Evolutionary conservation across 116 monocot species (phyloP), one percentile per base, ranked within the genome.

Genomic region (Cymodocea nodosa): DNA sequence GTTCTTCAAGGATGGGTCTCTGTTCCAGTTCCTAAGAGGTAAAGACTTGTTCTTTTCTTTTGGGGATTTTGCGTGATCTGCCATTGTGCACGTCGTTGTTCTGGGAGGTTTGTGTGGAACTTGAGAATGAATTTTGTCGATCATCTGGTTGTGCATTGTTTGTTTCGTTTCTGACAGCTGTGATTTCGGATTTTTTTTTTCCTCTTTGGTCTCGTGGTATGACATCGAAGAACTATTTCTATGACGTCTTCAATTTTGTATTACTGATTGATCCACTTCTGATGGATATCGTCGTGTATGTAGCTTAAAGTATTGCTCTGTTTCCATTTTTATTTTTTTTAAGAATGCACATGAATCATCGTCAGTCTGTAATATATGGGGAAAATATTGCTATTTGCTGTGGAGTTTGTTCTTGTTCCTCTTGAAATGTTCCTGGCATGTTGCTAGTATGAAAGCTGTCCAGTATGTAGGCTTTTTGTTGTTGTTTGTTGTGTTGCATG

Each of bases 21-120:
- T 97, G 15, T 59, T 64, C 6, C 85, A 77, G 53, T 85, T 90
- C 67, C 61, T 97, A 35, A 81, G 74, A 74, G 97, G 97, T 97
- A 50, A 17, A 34, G 0, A 24, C 34, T 20, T 23, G 6, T 15
- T 44, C 23, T 22, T 58, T 18, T 59, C 20, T 5, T 70, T 59
- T 70, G 55, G 57, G 57, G 56, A 61, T 64, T 64, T 20, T 23
- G 50, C 12, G 8, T 23, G 18, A 22, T 12, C 5, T 9, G 19
- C 49, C 0, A 18, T 48, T 30, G 9, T 54, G 54, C 10, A 6
- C 54, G 16, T 54, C 6, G 54, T 15, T 15, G 19, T 15, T 53
- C 54, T 15, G 54, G 54, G 54, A 1, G 18, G 16, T 54, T 44
- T 44, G 44, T 6, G 44, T 44, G 44, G 44, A 44, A 54, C 16